These are phyloP conservation scores for Termitomyces sp. DNA, from an alignment of 768 basidiomycete genomes.

Conservation along the genomic window DNA sequence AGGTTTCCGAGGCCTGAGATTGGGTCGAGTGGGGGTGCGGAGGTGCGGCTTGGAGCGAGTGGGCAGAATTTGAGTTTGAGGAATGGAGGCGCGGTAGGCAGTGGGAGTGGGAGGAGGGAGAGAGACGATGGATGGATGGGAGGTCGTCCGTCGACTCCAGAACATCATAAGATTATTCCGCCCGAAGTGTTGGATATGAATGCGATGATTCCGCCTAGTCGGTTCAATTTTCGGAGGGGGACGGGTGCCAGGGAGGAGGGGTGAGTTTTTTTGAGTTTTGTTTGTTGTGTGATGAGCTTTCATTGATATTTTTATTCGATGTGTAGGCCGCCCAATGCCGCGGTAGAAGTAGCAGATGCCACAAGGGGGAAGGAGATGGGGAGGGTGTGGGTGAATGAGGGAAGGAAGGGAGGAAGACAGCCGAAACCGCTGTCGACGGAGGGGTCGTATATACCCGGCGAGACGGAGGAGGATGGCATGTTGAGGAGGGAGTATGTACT, in stretches of 20 bases:
- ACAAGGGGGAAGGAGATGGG: background rate
- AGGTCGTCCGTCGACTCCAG: background rate
- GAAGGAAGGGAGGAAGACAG: slow-evolving; percentile 5
- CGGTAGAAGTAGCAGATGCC: too few relatives aligned
- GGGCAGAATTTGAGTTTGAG: background rate
- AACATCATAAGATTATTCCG: slow-evolving; percentile 55
- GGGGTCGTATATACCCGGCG: slow-evolving; percentile 73
- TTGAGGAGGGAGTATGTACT: slow-evolving; percentile 90
- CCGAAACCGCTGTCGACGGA: slow-evolving; percentile 45
- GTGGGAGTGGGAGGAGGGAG: slow-evolving; percentile 23
- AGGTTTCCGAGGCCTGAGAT: slow-evolving; percentile 52
- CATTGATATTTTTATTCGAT: too few relatives aligned
- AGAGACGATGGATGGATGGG: slow-evolving; percentile 25
- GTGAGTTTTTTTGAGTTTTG: slow-evolving; percentile 20
- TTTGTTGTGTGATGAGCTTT: background rate
- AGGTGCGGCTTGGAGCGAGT: background rate
- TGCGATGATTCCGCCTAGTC: slow-evolving; percentile 64
- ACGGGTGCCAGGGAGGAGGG: slow-evolving; percentile 14
- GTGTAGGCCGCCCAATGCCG: background rate
- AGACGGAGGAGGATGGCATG: slow-evolving; percentile 80
- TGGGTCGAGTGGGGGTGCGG: too few relatives aligned
- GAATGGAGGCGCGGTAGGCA: background rate
- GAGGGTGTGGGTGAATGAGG: too few relatives aligned
- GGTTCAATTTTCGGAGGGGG: slow-evolving; percentile 62
- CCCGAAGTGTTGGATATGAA: slow-evolving; percentile 1